Evolutionary conservation across 345 rosid species (phyloP).

Genomic region (Citrus sp.): DNA sequence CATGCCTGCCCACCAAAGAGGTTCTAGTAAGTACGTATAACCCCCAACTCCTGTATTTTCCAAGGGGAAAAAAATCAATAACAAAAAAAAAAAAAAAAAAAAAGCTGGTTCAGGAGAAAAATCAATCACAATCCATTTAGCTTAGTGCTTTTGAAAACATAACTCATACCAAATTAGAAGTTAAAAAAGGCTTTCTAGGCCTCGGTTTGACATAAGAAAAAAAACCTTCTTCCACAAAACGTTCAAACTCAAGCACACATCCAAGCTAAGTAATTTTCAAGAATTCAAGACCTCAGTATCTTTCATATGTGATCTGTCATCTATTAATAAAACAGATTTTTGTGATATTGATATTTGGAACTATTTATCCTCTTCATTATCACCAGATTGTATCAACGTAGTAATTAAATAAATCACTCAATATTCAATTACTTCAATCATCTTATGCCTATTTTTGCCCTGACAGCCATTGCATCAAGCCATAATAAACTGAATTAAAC

Average conservation of each 20-base stretch:
- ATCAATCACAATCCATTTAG: background rate
- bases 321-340: background rate
- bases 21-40: conserved; percentile 83
- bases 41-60: conserved; percentile 72
- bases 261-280: background rate
- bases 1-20: conserved; percentile 98
- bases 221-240: background rate
- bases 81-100: conserved; percentile 6
- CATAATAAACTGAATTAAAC: background rate
- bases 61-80: conserved; percentile 4
- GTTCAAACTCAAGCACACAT: background rate
- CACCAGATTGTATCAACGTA: background rate
- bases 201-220: background rate
- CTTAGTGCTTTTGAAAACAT: background rate
- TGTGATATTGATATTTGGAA: background rate
- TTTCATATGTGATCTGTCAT: background rate
- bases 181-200: background rate
- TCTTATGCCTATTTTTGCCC: background rate
- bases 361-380: background rate
- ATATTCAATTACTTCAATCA: background rate
- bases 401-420: background rate
- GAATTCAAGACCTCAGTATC: background rate
- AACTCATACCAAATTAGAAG: background rate
- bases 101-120: background rate
- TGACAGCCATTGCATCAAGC: background rate